Percentiles rank a stretch among this genome's conserved stretches.
Conservation (phyloP, 768 basidiomycete species). For the Cystofilobasidium bisporidii region DNA sequence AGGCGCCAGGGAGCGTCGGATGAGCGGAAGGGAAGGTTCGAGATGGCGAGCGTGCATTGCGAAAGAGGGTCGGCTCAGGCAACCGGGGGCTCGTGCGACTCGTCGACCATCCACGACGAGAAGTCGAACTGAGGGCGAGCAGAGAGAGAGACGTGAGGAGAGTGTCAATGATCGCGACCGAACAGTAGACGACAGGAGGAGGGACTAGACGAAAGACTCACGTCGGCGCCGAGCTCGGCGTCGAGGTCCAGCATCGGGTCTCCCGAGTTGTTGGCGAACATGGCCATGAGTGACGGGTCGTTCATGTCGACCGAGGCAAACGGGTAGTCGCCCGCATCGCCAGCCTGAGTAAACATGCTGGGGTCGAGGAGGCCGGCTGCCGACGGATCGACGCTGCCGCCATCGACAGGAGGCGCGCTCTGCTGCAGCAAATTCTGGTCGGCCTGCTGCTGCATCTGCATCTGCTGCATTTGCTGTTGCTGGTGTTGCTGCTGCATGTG, state of each 20-base stretch:
- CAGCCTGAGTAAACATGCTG: neutral
- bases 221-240: slow-evolving; percentile 5
- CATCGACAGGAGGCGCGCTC: neutral
- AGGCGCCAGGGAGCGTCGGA: too few species aligned
- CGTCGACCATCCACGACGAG: slow-evolving; percentile 7
- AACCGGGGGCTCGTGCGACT: neutral
- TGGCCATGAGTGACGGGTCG: neutral
- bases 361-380: neutral
- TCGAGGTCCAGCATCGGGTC: slow-evolving; percentile 5
- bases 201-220: neutral
- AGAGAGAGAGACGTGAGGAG: neutral
- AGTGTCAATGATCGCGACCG: too few species aligned
- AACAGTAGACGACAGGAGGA: neutral
- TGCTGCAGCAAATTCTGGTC: neutral
- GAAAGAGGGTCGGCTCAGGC: neutral
- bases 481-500: neutral
- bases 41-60: too few species aligned
- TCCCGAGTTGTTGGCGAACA: neutral
- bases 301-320: neutral
- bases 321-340: neutral
- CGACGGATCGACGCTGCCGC: neutral
- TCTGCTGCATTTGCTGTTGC: neutral
- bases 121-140: slow-evolving; percentile 5
- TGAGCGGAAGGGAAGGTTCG: too few species aligned
- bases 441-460: neutral